Percentiles rank a stretch among this genome's conserved stretches.
phyloP scores from a whole-genome alignment of 2,329 filamentous ascomycete species.

The Penicillium sumatraense region DNA sequence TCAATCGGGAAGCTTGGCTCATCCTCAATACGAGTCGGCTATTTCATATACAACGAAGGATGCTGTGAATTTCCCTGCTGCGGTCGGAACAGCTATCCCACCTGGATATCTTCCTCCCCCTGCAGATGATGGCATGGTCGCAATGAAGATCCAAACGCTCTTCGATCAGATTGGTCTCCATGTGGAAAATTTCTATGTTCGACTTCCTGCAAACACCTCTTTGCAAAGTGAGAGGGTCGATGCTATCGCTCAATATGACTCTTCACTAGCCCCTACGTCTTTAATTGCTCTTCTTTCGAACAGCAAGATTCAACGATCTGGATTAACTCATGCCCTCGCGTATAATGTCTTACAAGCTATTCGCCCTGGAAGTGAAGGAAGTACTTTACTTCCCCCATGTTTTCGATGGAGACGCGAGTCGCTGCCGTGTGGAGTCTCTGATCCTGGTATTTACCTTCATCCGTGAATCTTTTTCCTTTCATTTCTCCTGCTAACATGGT shows the following conservation, averaged over 20 bases:
- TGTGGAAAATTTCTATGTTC: slow-evolving; percentile 42
- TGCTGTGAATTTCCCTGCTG: not conserved
- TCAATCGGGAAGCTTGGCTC: not conserved
- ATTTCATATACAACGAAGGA: not conserved
- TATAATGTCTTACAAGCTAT: slow-evolving; percentile 23
- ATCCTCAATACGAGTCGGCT: not conserved
- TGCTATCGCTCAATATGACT: slow-evolving; percentile 19
- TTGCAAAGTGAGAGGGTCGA: slow-evolving; percentile 1
- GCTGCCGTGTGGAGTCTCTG: not conserved
- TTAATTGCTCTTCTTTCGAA: slow-evolving; percentile 21
- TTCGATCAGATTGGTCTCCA: slow-evolving; percentile 41
- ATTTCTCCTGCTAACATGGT: not conserved
- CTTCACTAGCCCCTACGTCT: slow-evolving; percentile 20
- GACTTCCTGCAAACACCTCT: not conserved
- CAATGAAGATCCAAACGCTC: slow-evolving; percentile 30
- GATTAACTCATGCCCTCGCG: slow-evolving; percentile 29
- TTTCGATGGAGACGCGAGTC: slow-evolving; percentile 1
- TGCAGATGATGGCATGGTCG: slow-evolving; percentile 36
- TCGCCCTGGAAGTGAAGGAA: slow-evolving; percentile 12
- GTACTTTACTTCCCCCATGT: slow-evolving; percentile 10
- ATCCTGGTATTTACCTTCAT: not conserved
- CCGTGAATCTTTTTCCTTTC: not conserved
- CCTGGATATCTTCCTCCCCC: slow-evolving; percentile 30
- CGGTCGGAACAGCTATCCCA: not conserved
- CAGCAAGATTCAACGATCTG: slow-evolving; percentile 9